Base-by-base conservation (phyloP, 176 grass and related monocot genomes). In the Aegilops longissima region DNA sequence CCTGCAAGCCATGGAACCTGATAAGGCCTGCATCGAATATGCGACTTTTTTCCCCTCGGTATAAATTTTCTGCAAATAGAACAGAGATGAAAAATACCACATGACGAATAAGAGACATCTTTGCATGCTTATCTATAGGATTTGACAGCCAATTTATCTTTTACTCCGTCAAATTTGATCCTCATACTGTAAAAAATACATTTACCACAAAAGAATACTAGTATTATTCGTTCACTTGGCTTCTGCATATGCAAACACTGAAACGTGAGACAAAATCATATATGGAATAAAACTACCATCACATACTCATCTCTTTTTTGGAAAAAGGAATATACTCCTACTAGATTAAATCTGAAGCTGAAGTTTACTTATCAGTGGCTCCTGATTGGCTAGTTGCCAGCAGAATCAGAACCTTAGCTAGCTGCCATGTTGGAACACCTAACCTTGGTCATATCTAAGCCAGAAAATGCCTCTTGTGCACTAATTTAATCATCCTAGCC, bases 381-480 rank as follows among this genome's bases (percentile, higher is more conserved):
- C 51, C 47, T 81, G 70, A 81, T 85, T 81, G 88, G 70, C 14
- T 68, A 81, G 21, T 21, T 42, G 25, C 54, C 44, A 16, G 33
- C 34, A 21, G 59, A 80, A 76, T 76, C 45, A 2, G 45, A 67
- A 75, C 27, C 80, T 59, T 25, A 12, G 61, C 8, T 44, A 34
- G 78, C 40, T 82, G 73, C 79, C 39, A 66, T 54, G 30, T 54
- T 69, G n/a, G 79, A 51, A 67, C 54, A 82, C 75, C 56, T 73
- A 65, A 29, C 76, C 39, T 75, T 89, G 67, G 62, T 30, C 47
- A 29, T 75, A 68, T 90, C 88, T 30, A 67, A 89, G 63, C 12
- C 34, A 71, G 9, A 40, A 82, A 82, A 82, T 71, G 83, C 83
- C 88, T 83, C 88, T 73, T 86, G 17, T 2, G 24, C 51, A 52